phyloP scores from a whole-genome alignment of 306 rosid species.

The Sechiopsis laciniata region DNA sequence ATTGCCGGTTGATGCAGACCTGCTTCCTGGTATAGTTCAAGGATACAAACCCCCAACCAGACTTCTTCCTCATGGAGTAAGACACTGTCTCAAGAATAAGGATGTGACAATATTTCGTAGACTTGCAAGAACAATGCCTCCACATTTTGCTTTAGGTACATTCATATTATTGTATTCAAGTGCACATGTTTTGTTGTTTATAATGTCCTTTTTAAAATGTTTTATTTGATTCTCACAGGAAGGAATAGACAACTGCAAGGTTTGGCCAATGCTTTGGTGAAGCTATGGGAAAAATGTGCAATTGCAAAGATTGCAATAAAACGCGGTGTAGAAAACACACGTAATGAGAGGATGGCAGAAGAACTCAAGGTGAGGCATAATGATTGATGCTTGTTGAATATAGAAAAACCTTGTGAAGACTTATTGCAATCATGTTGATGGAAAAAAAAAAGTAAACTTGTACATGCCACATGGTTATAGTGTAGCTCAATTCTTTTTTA shows the following conservation, averaged over 20 bases:
- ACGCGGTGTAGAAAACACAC: constrained; percentile 78
- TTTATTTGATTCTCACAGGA: constrained; percentile 43
- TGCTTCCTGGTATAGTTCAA: constrained; percentile 55
- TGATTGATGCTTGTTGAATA: constrained; percentile 16
- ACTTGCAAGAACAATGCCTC: constrained; percentile 67
- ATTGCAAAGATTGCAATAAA: constrained; percentile 89
- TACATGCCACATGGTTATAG: not conserved
- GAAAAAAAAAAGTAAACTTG: not conserved
- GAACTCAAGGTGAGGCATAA: constrained; percentile 67
- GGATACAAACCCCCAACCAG: constrained; percentile 71
- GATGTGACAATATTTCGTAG: constrained; percentile 64
- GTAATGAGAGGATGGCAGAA: constrained; percentile 90
- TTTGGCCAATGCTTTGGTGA: constrained; percentile 73
- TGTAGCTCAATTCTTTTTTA: not conserved
- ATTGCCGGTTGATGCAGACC: constrained; percentile 88
- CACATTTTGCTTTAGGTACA: constrained; percentile 92
- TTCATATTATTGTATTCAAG: constrained; percentile 24
- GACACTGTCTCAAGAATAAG: constrained; percentile 45
- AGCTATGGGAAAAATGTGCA: constrained; percentile 80
- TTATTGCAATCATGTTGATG: not conserved
- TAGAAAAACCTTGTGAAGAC: constrained; percentile 21
- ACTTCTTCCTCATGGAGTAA: constrained; percentile 70
- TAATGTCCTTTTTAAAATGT: not conserved
- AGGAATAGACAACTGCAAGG: constrained; percentile 89
- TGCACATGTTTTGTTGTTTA: constrained; percentile 23